Conservation (phyloP, 257 asterid genomes). For the Nicotiana obtusifolia region DNA sequence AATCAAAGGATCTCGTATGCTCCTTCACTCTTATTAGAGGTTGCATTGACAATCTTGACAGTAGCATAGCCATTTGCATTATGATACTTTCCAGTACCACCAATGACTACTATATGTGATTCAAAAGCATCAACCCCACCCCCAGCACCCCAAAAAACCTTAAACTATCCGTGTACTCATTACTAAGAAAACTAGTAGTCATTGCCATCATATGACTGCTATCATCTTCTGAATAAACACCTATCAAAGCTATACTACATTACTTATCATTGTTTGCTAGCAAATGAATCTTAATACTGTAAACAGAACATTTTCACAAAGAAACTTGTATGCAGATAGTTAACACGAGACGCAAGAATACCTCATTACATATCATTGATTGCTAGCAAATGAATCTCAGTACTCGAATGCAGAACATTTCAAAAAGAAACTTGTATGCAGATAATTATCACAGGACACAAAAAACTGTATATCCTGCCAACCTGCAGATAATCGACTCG, state of each 20-base stretch:
- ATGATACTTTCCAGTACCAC: constrained; percentile 63
- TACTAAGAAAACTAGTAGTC: constrained; percentile 53
- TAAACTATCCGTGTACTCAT: constrained; percentile 43
- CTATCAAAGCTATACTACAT: neutral
- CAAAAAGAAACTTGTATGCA: neutral
- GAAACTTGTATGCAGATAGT: neutral
- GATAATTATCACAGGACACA: no score
- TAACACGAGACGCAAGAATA: neutral
- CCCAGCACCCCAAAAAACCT: no score
- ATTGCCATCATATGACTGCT: constrained; percentile 70
- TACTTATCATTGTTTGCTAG: neutral
- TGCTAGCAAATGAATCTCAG: neutral
- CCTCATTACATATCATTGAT: neutral
- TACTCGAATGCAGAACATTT: neutral
- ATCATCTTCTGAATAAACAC: constrained; percentile 43
- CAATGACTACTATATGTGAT: constrained; percentile 70
- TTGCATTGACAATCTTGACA: constrained; percentile 11
- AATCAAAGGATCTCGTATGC: constrained; percentile 13
- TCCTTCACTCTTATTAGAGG: neutral
- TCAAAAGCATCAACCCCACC: constrained; percentile 42
- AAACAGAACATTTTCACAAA: neutral
- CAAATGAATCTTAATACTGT: neutral
- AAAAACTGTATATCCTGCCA: no score
- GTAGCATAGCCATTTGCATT: constrained; percentile 20
- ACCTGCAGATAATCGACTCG: neutral